Base-by-base conservation (phyloP, 371 early-diverging fungal species). In the Saksenaea oblongispora region DNA sequence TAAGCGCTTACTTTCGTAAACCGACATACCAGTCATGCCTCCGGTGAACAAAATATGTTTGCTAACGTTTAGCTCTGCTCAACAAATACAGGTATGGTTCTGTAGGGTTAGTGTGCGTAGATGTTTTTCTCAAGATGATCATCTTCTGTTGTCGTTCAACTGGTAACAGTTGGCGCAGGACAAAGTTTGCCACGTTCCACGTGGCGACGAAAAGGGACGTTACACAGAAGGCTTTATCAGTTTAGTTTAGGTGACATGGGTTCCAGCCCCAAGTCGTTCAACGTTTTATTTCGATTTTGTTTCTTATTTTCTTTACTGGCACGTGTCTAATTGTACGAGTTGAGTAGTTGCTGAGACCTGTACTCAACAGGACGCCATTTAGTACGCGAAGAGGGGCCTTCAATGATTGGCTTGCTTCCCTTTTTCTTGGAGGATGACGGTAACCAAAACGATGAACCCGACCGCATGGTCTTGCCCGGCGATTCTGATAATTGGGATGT, bases 151-250 rank as follows among this genome's bases (percentile, higher is more conserved):
- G 11, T 39, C 39, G 39, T 39, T 11, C n/a, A 39, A 39, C 11
- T 39, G n/a, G 39, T 39, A 5, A 3, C 39, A 39, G 39, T 11
- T 11, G 39, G 3, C 22, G 51, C 51, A 47, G 51, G 51, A 47
- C 51, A 47, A 47, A 47, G 51, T 47, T 47, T 47, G 51, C 51
- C 51, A 47, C 51, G 51, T 47, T 47, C 51, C 51, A 47, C 51
- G 51, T 47, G 51, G 51, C n/a, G n/a, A 47, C 17, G 10, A n/a
- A 47, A 47, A 47, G 8, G 22, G 22, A 47, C 22, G 51, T 47
- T 47, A 47, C 51, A 47, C 51, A 47, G 17, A 17, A 9, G 4
- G n/a, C 10, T 47, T 22, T 31, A 10, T 47, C 22, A 8, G 51
- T 22, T 47, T 47, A 47, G 51, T 47, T 22, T 10, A 39, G 39